Evolutionary conservation across 2,329 filamentous ascomycete genomes (phyloP).

Genomic region (Aspergillus brunneoviolaceus): DNA sequence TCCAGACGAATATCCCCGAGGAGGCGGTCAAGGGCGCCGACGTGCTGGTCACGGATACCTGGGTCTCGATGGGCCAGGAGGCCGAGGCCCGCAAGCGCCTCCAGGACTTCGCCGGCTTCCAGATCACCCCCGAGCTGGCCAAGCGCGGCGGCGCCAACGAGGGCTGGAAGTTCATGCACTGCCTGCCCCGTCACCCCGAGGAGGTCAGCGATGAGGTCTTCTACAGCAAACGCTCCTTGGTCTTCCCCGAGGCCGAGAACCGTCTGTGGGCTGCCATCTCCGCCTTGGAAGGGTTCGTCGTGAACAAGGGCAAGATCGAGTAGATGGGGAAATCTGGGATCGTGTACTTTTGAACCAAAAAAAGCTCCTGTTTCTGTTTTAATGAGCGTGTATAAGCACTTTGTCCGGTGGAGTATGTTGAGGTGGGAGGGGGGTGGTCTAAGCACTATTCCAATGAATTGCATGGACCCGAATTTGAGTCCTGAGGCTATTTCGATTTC

Average conservation of each 20-base stretch:
- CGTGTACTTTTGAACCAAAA: neutral
- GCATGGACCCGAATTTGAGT: too few species aligned
- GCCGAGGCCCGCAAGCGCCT: slow-evolving; percentile 74
- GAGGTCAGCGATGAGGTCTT: slow-evolving; percentile 96
- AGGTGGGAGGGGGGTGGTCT: too few species aligned
- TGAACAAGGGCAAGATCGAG: slow-evolving; percentile 82
- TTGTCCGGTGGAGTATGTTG: neutral
- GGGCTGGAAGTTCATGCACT: slow-evolving; percentile 98
- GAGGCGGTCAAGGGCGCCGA: slow-evolving; percentile 83
- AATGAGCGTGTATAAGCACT: neutral
- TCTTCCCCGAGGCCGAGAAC: slow-evolving; percentile 94
- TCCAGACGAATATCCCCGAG: slow-evolving; percentile 76
- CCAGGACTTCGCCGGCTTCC: slow-evolving; percentile 82
- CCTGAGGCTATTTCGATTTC: too few species aligned
- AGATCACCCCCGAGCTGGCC: slow-evolving; percentile 84
- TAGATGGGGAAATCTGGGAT: neutral
- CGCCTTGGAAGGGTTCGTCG: slow-evolving; percentile 82
- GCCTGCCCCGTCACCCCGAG: slow-evolving; percentile 84
- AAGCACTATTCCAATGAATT: too few species aligned
- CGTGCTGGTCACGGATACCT: slow-evolving; percentile 92
- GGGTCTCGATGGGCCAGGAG: slow-evolving; percentile 98
- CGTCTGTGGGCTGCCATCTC: slow-evolving; percentile 88
- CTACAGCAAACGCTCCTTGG: slow-evolving; percentile 78
- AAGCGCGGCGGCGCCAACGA: slow-evolving; percentile 80
- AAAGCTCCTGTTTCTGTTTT: neutral